Percentiles rank a stretch among this genome's conserved stretches.
Evolutionary conservation across 768 basidiomycete species (phyloP).

Genomic region (Tricholoma bakamatsutake): DNA sequence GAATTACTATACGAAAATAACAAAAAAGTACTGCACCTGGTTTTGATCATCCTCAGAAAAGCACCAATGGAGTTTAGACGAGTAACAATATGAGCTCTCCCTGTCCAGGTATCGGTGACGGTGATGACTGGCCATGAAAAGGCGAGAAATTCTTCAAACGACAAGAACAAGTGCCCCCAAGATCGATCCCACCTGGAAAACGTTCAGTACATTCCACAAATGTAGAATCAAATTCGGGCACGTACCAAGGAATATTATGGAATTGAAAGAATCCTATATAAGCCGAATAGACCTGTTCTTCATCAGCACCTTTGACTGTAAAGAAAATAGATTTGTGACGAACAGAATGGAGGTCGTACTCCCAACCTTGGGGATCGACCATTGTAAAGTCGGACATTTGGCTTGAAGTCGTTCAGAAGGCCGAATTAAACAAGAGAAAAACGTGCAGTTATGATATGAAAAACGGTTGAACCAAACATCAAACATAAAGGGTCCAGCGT

Average conservation of each 20-base stretch:
- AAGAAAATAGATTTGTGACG: slow-evolving; percentile 18
- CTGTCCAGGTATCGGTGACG: slow-evolving; percentile 67
- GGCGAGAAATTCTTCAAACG: slow-evolving; percentile 72
- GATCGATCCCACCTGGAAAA: slow-evolving; percentile 64
- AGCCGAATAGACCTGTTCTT: slow-evolving; percentile 53
- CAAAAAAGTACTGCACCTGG: slow-evolving; percentile 39
- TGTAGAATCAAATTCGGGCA: slow-evolving; percentile 34
- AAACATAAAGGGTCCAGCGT: background rate
- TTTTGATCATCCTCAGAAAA: slow-evolving; percentile 84
- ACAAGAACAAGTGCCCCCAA: slow-evolving; percentile 75
- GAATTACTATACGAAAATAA: background rate
- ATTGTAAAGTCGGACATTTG: slow-evolving; percentile 64
- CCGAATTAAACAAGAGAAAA: background rate
- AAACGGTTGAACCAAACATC: background rate
- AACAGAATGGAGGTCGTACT: slow-evolving; percentile 75
- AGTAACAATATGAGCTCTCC: slow-evolving; percentile 76
- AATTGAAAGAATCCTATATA: slow-evolving; percentile 78
- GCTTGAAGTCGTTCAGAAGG: background rate
- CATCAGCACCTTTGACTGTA: slow-evolving; percentile 1
- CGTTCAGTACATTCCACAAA: slow-evolving; percentile 21
- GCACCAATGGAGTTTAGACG: slow-evolving; percentile 62
- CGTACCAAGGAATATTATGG: slow-evolving; percentile 61
- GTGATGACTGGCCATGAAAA: slow-evolving; percentile 84
- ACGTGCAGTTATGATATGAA: background rate
- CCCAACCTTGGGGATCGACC: slow-evolving; percentile 74